These are phyloP conservation scores for Allium cepa DNA, from an alignment of 106 monocot species.

Conservation along the genomic window DNA sequence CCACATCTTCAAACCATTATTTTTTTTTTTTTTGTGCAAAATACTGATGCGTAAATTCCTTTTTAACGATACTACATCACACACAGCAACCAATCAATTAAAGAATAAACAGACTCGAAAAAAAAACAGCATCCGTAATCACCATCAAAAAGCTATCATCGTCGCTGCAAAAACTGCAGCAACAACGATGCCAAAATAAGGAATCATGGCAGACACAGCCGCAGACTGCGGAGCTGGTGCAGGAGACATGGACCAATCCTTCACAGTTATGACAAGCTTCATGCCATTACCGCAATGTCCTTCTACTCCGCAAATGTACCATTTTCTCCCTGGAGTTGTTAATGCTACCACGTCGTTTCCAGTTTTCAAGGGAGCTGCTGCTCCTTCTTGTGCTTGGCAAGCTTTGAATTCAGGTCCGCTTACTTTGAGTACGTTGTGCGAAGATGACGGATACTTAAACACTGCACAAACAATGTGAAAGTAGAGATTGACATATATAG, in stretches of 20 bases:
- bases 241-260: background rate
- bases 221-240: background rate
- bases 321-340: background rate
- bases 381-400: background rate
- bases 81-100: no score
- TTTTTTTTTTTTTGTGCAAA: no score
- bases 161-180: background rate
- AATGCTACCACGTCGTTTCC: constrained; percentile 6
- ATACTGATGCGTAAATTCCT: no score
- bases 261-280: constrained; percentile 7
- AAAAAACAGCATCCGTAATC: no score
- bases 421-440: constrained; percentile 3
- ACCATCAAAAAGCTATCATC: background rate
- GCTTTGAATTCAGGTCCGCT: constrained; percentile 2
- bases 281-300: background rate
- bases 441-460: background rate
- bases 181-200: background rate
- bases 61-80: no score
- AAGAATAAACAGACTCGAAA: no score
- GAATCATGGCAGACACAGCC: background rate
- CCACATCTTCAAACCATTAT: no score
- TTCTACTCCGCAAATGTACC: constrained; percentile 4
- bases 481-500: background rate
- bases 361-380: no score
- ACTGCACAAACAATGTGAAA: background rate